Evolutionary conservation across 1,139 yeast species (phyloP), one percentile per base, ranked within the genome.

Genomic region (Geotrichum citri-aurantii): DNA sequence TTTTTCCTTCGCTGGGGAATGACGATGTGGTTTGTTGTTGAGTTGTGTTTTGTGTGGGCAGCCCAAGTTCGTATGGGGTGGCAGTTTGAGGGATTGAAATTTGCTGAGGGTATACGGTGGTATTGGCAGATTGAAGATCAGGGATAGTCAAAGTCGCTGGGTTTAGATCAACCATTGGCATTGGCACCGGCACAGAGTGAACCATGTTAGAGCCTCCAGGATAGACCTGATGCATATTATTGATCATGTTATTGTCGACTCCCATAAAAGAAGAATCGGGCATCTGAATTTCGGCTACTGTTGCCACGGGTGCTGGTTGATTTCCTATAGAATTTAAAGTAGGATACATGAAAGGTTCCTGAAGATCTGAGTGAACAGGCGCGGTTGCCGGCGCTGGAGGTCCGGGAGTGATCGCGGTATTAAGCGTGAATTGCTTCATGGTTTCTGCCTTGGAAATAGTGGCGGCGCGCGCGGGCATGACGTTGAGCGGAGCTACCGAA

Each of bases 1-100:
- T 84, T 68, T 89, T 88, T 1, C 72, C 69, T 31, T 73, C 76
- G 19, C 59, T 37, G 54, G 61, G 12, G 1, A 24, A 29, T 14
- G 61, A 8, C 1, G 51, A 6, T 27, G 54, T 23, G 6, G 52
- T 37, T 33, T 21, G 27, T 42, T 37, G 21, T 48, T 46, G 54
- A 27, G 42, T 19, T 42, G 42, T n/a, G 29, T 42, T 19, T 40
- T 48, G 50, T 3, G 27, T 21, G 27, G 44, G 19, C 44, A 5
- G 17, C 44, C 19, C 21, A 10, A 19, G 44, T 37, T 37, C 44
- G 10, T 37, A 37, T 17, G 33, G 40, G 10, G 49, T 21, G n/a
- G 53, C 48, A 17, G 58, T 37, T 6, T 40, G 51, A 46, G 55
- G 55, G n/a, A 58, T 44, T 3, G 60, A n/a, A 19, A 26, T 42